Evolutionary conservation across 2,329 filamentous ascomycete species (phyloP), one percentile per base, ranked within the genome.

Genomic region (Fusarium graminum): DNA sequence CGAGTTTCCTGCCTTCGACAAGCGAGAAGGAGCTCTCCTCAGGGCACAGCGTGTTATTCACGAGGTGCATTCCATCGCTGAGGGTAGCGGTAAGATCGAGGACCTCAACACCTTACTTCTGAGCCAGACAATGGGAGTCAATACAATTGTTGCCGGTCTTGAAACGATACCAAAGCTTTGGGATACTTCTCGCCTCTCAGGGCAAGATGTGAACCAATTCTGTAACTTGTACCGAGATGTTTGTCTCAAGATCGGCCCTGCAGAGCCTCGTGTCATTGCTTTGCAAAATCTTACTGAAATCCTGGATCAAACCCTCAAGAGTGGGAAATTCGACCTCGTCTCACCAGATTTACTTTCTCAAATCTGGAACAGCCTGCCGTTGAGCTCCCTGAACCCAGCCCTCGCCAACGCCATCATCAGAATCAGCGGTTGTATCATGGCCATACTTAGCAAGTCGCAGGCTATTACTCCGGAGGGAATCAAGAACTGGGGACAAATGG

Each of bases 341-440:
- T 77, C 80, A 3, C 47, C 74, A 1, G 65, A 71, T 6, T 67
- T 72, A 0, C 74, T 86, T 28, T 63, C 74, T 5, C 58, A 71
- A 12, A 70, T 85, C 13, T 85, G 83, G 83, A 65, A 65, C 3
- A 73, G 74, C 11, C 68, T 83, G 11, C 72, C 76, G 3, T 62
- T 69, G 4, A 78, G 78, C 19, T 68, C 77, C 4, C 74, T 84
- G 65, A 85, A 80, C 65, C 83, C 85, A 6, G 77, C 78, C 17
- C 77, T 87, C 10, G 80, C 80, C 6, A 82, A 86, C 52, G 82
- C 84, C 5, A 74, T 85, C 19, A 75, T 86, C 58, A 78, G 82
- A 50, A 74, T 77, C 30, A 83, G 82, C 65, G 84, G 84, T 0
- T 77, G 78, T 5, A 74, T 86, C 13, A 68, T 82, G 34, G 78